phyloP scores from a whole-genome alignment of 2,329 filamentous ascomycete genomes.

The Xylaria sp. region DNA sequence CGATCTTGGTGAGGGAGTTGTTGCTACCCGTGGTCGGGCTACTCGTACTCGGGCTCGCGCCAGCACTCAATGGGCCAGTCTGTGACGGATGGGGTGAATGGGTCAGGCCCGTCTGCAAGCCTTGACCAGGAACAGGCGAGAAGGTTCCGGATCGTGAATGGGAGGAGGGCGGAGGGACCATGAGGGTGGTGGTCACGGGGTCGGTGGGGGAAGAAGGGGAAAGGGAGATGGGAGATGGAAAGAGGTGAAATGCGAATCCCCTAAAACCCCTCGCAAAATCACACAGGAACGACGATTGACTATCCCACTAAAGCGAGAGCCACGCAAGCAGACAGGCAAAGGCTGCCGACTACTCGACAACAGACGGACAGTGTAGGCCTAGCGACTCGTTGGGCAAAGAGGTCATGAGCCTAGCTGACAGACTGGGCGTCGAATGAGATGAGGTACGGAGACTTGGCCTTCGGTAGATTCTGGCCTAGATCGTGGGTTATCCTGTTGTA shows the following conservation, averaged over 20 bases:
- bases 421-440: conserved; percentile 18
- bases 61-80: conserved; percentile 62
- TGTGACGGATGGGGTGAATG: conserved; percentile 65
- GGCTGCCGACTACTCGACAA: conserved; percentile 18
- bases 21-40: conserved; percentile 62
- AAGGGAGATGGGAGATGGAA: conserved; percentile 29
- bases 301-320: conserved; percentile 19
- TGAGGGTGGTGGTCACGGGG: conserved; percentile 41
- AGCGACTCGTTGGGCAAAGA: conserved; percentile 30
- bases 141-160: conserved; percentile 66
- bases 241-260: conserved; percentile 35
- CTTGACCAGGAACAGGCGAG: conserved; percentile 64
- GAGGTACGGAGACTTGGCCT: background rate
- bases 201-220: conserved; percentile 31
- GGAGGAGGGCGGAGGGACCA: conserved; percentile 43
- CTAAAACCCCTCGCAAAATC: conserved; percentile 39
- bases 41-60: conserved; percentile 65
- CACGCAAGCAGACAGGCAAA: conserved; percentile 10
- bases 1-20: conserved; percentile 84
- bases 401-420: conserved; percentile 37
- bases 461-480: background rate
- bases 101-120: conserved; percentile 60
- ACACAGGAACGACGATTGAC: conserved; percentile 22
- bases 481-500: too few species aligned
- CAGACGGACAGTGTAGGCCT: conserved; percentile 28